Percentiles rank a stretch among this genome's conserved stretches.
These are phyloP conservation scores for Spathaspora arborariae DNA, from an alignment of 805 yeast genomes.

Conservation along the genomic window DNA sequence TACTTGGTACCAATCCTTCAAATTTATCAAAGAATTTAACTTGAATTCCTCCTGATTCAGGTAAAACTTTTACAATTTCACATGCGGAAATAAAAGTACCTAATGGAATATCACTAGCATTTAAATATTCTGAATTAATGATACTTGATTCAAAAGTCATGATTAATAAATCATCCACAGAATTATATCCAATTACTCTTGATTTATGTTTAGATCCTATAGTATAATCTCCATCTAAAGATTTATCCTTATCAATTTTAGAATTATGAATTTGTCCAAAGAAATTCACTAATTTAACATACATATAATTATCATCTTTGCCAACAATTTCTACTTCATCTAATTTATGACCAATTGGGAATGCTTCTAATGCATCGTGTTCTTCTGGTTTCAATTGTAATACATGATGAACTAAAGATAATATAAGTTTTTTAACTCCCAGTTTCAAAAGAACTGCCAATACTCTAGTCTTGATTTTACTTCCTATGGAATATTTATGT, in stretches of 20 bases:
- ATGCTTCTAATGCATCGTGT: constrained; percentile 48
- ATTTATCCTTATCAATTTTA: constrained; percentile 49
- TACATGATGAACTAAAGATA: constrained; percentile 62
- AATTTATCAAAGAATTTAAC: constrained; percentile 64
- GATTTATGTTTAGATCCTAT: constrained; percentile 70
- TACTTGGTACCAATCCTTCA: constrained; percentile 68
- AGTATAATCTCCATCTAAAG: constrained; percentile 46
- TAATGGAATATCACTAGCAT: constrained; percentile 66
- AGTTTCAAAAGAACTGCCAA: constrained; percentile 48
- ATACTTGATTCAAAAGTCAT: constrained; percentile 67
- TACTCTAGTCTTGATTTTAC: constrained; percentile 66
- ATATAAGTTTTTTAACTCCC: constrained; percentile 54
- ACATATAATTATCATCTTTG: constrained; percentile 53
- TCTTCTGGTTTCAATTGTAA: constrained; percentile 26
- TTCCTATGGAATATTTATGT: constrained; percentile 66
- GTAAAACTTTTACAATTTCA: constrained; percentile 52
- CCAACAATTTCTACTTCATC: constrained; percentile 60
- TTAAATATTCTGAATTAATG: constrained; percentile 61
- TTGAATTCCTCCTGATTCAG: constrained; percentile 59
- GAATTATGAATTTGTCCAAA: constrained; percentile 80
- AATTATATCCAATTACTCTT: constrained; percentile 69
- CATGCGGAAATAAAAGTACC: constrained; percentile 61
- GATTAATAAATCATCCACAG: constrained; percentile 60
- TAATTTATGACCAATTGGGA: constrained; percentile 73
- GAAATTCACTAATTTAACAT: constrained; percentile 46